Evolutionary conservation across 352 stramenopile species (phyloP), one percentile per base, ranked within the genome.

Genomic region (Phytopythium cucurbitacearum): DNA sequence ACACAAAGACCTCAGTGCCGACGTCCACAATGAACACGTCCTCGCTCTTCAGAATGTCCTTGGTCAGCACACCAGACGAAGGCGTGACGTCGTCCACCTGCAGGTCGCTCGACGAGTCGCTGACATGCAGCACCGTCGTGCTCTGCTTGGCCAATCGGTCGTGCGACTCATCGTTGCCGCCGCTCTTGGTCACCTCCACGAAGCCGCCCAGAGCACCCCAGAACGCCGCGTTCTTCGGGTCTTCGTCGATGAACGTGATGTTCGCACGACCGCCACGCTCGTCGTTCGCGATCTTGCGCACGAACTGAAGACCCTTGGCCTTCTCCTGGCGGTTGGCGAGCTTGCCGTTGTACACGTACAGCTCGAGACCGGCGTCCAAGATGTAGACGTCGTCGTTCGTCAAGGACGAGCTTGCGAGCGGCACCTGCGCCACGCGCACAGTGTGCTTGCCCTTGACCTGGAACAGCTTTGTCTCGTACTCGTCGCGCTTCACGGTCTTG

Each of bases 341-440:
- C 50, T 85, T 73, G 41, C 88, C 81, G 48, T 81, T 80, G 65
- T 75, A 90, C 60, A 92, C 65, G 68, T 94, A 99, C 11, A 99
- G 75, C 59, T 97, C 83, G n/a, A 91, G 66, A 3, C 89, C 94
- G 3, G 67, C 73, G 65, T 98, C 96, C 15, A 99, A 77, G 5
- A 99, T 80, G 66, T 97, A 99, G 1, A 94, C 91, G 69, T 98
- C 95, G 56, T 96, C 90, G 6, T 87, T 65, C 57, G 96, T 98
- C 11, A 99, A 60, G 48, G 84, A 96, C 11, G 69, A 69, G 57
- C 69, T 85, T 56, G 74, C 71, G 40, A 94, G 56, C 13, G 89
- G 75, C 12, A 98, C 87, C 62, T 98, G 75, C 43, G 81, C 71
- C 10, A 96, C 85, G 43, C 86, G 84, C 40, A 95, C 76, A 4